Evolutionary conservation across 352 stramenopile genomes (phyloP).

Genomic region (Blastocystis sp.): DNA sequence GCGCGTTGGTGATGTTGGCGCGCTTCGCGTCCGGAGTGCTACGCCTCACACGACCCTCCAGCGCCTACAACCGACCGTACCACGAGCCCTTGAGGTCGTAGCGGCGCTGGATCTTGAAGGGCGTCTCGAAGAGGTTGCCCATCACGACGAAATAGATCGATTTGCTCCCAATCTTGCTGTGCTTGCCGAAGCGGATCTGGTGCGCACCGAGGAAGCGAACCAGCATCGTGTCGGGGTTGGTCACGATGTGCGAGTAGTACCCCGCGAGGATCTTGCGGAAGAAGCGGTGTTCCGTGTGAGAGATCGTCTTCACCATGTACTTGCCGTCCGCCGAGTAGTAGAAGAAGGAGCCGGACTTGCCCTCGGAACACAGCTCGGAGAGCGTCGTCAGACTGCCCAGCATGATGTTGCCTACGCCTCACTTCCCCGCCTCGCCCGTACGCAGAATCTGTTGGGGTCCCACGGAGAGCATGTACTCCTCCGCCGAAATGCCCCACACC

Average conservation of each 20-base stretch:
- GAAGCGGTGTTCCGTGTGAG: slow-evolving; percentile 97
- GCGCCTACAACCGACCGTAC: slow-evolving; percentile 82
- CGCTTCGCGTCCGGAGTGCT: slow-evolving; percentile 75
- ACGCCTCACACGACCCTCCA: slow-evolving; percentile 78
- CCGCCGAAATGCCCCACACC: slow-evolving; percentile 85
- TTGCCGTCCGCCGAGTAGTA: slow-evolving; percentile 96
- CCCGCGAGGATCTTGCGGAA: slow-evolving; percentile 92
- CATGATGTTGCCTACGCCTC: slow-evolving; percentile 75
- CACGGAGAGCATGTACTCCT: slow-evolving; percentile 88
- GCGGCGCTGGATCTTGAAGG: slow-evolving; percentile 87
- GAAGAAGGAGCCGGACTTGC: slow-evolving; percentile 97
- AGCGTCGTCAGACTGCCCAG: slow-evolving; percentile 75
- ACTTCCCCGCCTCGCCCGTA: not conserved
- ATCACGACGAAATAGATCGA: slow-evolving; percentile 94
- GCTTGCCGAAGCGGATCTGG: slow-evolving; percentile 80
- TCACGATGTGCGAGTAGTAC: slow-evolving; percentile 95
- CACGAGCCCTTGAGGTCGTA: slow-evolving; percentile 89
- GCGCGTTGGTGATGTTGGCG: slow-evolving; percentile 77
- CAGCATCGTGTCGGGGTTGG: slow-evolving; percentile 95
- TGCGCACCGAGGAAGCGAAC: slow-evolving; percentile 96
- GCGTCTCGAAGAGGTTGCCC: slow-evolving; percentile 93
- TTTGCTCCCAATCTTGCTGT: slow-evolving; percentile 87
- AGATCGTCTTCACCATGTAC: slow-evolving; percentile 99
- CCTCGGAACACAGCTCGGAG: slow-evolving; percentile 75
- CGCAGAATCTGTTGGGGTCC: slow-evolving; percentile 74